Evolutionary conservation across 441 rosid genomes (phyloP), one percentile per base, ranked within the genome.

Genomic region (Syzygium syzygioides): DNA sequence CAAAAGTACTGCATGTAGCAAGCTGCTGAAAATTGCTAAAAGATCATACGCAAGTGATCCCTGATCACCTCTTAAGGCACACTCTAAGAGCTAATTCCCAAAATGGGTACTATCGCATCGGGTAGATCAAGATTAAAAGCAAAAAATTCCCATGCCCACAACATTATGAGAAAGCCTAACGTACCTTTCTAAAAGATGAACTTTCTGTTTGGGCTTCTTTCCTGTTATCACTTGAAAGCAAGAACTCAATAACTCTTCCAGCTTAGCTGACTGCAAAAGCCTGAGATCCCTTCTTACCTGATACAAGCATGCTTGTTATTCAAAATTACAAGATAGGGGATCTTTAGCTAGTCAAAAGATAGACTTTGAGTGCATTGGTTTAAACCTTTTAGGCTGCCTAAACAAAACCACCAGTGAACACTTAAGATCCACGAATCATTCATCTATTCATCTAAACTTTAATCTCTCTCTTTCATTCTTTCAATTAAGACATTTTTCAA

Each of bases 201-300:
- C 55, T 91, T 94, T 98, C 79, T 95, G 97, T 90, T 93, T 94
- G 88, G 95, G 96, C 91, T 92, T 93, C 87, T 86, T 93, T 62
- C 92, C 97, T 41, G 91, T 92, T 57, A 95, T 91, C 86, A 96
- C 96, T 86, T 90, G 94, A 91, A 96, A 97, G 92, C 96, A 97
- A 37, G 94, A 92, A 89, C 62, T 91, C 86, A 96, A 37, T 85
- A 95, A 86, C 90, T 94, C 98, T 88, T 92, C 94, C 91, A 96
- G 91, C 90, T 95, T 95, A 76, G 93, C 92, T 87, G 96, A 93
- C 90, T 93, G 92, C 91, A 97, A 90, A 88, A 96, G 96, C 91
- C 96, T 95, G 93, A 95, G 89, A 89, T 95, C 99, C 91, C 98
- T 94, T 87, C 99, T 95, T 90, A 97, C 99, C 99, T 95, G 87